phyloP scores from a whole-genome alignment of 2,329 filamentous ascomycete species.

The Clonostachys chloroleuca region DNA sequence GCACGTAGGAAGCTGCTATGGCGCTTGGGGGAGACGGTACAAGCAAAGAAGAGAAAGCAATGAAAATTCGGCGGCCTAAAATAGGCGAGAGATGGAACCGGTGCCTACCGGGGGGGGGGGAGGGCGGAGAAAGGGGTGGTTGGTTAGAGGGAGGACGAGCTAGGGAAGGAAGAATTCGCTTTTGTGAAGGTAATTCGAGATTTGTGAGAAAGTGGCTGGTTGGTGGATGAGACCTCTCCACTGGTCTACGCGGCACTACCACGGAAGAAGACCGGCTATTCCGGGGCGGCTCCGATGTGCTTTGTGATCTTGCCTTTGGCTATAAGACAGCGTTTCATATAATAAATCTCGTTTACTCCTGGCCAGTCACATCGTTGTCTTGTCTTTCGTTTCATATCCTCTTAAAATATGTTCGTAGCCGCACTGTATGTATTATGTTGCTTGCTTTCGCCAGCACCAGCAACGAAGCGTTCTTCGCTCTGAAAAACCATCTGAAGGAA shows the following conservation, averaged over 20 bases:
- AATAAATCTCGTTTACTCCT: too few relatives aligned
- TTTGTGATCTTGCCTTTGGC: too few relatives aligned
- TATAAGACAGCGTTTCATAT: too few relatives aligned
- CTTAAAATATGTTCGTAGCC: too few relatives aligned
- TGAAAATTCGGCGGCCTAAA: background rate
- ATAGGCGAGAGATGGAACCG: slow-evolving; percentile 1
- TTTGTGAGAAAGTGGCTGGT: background rate
- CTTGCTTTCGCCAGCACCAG: too few relatives aligned
- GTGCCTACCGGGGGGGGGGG: background rate
- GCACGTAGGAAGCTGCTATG: slow-evolving; percentile 28
- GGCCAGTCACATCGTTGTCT: too few relatives aligned
- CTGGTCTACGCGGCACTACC: slow-evolving; percentile 1
- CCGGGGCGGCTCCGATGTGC: too few relatives aligned
- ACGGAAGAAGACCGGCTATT: slow-evolving; percentile 4
- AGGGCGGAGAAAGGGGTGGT: background rate
- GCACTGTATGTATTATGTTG: too few relatives aligned
- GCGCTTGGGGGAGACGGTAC: slow-evolving; percentile 9
- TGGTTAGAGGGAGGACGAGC: background rate
- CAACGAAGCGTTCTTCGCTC: too few relatives aligned
- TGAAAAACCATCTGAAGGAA: too few relatives aligned
- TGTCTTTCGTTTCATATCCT: too few relatives aligned
- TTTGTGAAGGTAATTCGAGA: slow-evolving; percentile 1
- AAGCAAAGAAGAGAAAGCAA: slow-evolving; percentile 1
- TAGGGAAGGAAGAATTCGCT: background rate
- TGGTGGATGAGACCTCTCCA: slow-evolving; percentile 1